Evolutionary conservation across 2,329 filamentous ascomycete genomes (phyloP).

Genomic region (Corinectria fuckeliana): DNA sequence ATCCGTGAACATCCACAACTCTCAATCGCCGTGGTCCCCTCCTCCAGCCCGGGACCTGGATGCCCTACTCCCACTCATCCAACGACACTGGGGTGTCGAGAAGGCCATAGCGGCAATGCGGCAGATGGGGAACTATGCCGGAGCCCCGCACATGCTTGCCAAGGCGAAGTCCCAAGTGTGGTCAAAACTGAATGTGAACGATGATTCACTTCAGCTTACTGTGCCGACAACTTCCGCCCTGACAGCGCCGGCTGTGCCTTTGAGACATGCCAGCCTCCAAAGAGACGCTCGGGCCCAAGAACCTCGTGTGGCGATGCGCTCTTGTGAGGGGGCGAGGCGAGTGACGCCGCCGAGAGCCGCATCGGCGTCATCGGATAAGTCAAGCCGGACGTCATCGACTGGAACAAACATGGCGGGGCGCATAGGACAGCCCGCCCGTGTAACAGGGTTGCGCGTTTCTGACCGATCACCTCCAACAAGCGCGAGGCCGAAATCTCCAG

Average conservation of each 20-base stretch:
- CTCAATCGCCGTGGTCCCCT: constrained; percentile 59
- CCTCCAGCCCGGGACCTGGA: constrained; percentile 45
- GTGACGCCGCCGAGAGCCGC: constrained; percentile 12
- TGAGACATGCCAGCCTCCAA: constrained; percentile 34
- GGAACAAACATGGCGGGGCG: background rate
- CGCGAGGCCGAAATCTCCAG: constrained; percentile 11
- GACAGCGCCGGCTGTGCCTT: constrained; percentile 22
- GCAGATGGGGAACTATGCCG: constrained; percentile 34
- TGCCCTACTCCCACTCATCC: constrained; percentile 53
- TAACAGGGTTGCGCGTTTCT: background rate
- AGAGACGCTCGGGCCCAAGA: background rate
- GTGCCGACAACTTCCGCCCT: constrained; percentile 7
- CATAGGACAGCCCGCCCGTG: background rate
- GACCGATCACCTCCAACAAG: background rate
- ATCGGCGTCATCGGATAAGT: background rate
- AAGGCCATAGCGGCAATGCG: constrained; percentile 52
- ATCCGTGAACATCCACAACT: constrained; percentile 55
- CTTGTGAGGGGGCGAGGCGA: constrained; percentile 6
- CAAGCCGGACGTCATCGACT: background rate
- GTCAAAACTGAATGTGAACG: constrained; percentile 1
- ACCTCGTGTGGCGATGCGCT: background rate
- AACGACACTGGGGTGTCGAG: constrained; percentile 55
- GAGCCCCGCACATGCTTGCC: constrained; percentile 10
- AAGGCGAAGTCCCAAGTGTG: background rate
- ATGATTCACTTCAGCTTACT: background rate